These are phyloP conservation scores for Sistotremastrum niveocremeum DNA, from an alignment of 768 basidiomycete genomes.

Conservation along the genomic window DNA sequence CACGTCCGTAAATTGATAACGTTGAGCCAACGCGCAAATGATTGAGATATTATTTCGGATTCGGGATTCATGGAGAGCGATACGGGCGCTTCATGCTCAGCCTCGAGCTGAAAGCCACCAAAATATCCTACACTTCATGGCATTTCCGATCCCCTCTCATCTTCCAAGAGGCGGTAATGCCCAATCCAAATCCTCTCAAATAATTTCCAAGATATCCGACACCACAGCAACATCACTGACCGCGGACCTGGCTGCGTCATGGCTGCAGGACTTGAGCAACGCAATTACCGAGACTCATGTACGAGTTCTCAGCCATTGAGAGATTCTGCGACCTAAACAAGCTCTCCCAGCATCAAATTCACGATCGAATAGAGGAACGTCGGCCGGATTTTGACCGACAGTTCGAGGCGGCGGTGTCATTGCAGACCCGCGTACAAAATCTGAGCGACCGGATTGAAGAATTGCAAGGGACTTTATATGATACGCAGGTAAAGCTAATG, in stretches of 20 bases:
- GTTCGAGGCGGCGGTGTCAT: slow-evolving; percentile 41
- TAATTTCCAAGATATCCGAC: slow-evolving; percentile 57
- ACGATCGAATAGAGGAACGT: slow-evolving; percentile 57
- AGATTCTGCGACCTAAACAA: slow-evolving; percentile 8
- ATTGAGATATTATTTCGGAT: too few relatives aligned
- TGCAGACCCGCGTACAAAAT: slow-evolving; percentile 39
- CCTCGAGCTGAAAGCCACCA: too few relatives aligned
- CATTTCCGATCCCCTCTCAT: slow-evolving; percentile 61
- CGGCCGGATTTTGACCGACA: slow-evolving; percentile 52
- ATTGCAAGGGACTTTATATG: slow-evolving; percentile 38
- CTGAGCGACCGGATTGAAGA: slow-evolving; percentile 36
- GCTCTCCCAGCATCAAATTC: slow-evolving; percentile 44
- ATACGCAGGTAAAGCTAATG: slow-evolving; percentile 3
- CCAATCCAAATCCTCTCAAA: slow-evolving; percentile 56
- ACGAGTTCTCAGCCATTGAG: slow-evolving; percentile 11
- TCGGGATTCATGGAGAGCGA: too few relatives aligned
- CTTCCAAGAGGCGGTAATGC: slow-evolving; percentile 48
- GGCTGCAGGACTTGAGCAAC: slow-evolving; percentile 60
- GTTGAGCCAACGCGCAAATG: too few relatives aligned
- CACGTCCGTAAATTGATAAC: too few relatives aligned
- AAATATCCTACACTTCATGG: slow-evolving; percentile 31
- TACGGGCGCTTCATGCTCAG: too few relatives aligned
- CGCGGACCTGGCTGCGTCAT: slow-evolving; percentile 48
- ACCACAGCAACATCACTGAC: slow-evolving; percentile 44
- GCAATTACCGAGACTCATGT: slow-evolving; percentile 66